Evolutionary conservation across 179 eudicot species (phyloP).

Genomic region (Corrigiola litoralis): DNA sequence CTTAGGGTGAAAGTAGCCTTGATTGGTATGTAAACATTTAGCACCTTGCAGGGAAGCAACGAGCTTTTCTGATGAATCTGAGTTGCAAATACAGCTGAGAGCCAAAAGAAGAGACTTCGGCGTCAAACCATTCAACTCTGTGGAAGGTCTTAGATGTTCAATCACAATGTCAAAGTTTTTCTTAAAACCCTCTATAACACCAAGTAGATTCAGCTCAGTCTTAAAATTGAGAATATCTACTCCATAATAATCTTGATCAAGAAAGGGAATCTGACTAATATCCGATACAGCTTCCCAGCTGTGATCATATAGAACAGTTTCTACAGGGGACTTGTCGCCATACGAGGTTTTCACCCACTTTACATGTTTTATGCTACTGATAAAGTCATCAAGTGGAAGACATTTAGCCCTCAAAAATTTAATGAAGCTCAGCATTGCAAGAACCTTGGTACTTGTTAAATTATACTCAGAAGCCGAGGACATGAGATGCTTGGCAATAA

Average conservation of each 20-base stretch:
- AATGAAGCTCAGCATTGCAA: conserved; percentile 46
- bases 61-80: conserved; percentile 22
- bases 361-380: conserved; percentile 29
- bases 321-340: conserved; percentile 42
- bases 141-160: conserved; percentile 35
- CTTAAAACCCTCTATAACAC: conserved; percentile 35
- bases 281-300: conserved; percentile 43
- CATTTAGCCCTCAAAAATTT: conserved; percentile 33
- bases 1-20: conserved; percentile 38
- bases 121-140: conserved; percentile 10
- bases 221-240: conserved; percentile 27
- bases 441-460: conserved; percentile 40
- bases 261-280: conserved; percentile 47
- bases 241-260: conserved; percentile 49
- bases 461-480: conserved; percentile 31
- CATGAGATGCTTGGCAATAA: conserved; percentile 50
- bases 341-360: conserved; percentile 49
- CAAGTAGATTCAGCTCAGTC: conserved; percentile 48
- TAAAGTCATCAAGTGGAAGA: conserved; percentile 40
- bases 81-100: conserved; percentile 34
- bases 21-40: conserved; percentile 42
- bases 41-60: conserved; percentile 29
- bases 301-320: conserved; percentile 37
- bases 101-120: conserved; percentile 35
- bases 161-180: conserved; percentile 33